A percentile compares a stretch with the other conserved stretches of the same genome.
phyloP scores from a whole-genome alignment of 2,329 filamentous ascomycete species.

The Penicillium janthinellum region DNA sequence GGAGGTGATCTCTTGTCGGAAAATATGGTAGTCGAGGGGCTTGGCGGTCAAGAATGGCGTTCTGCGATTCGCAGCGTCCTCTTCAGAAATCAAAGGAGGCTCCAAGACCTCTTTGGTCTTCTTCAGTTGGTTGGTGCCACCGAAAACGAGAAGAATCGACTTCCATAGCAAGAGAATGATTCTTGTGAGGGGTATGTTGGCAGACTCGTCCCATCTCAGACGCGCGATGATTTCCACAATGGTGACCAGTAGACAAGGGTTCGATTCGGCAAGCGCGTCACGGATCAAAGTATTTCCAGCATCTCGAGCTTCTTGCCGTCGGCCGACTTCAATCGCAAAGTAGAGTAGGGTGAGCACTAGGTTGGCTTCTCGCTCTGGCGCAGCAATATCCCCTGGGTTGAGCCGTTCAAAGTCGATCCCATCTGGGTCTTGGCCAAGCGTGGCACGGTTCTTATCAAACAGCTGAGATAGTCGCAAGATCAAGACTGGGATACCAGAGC shows the following conservation, averaged over 20 bases:
- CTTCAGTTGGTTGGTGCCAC: slow-evolving; percentile 72
- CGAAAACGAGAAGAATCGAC: slow-evolving; percentile 80
- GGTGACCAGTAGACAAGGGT: slow-evolving; percentile 70
- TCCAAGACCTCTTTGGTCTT: slow-evolving; percentile 71
- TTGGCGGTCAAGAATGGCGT: slow-evolving; percentile 88
- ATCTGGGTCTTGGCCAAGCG: slow-evolving; percentile 27
- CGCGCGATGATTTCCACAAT: slow-evolving; percentile 70
- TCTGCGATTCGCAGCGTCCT: slow-evolving; percentile 54
- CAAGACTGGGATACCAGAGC: slow-evolving; percentile 38
- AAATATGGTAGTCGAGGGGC: slow-evolving; percentile 92
- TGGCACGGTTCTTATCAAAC: slow-evolving; percentile 41
- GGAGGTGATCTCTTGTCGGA: slow-evolving; percentile 93
- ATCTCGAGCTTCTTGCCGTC: slow-evolving; percentile 37
- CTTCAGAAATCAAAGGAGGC: slow-evolving; percentile 52
- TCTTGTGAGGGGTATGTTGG: slow-evolving; percentile 61
- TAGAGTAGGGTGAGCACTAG: slow-evolving; percentile 48
- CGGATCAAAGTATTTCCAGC: slow-evolving; percentile 27
- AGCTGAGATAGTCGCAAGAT: slow-evolving; percentile 41
- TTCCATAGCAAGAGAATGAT: slow-evolving; percentile 91
- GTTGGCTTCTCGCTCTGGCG: slow-evolving; percentile 45
- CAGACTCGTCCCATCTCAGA: slow-evolving; percentile 67
- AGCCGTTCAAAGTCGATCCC: slow-evolving; percentile 35
- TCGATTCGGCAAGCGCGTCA: slow-evolving; percentile 54
- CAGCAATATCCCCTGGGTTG: slow-evolving; percentile 37
- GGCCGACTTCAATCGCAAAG: slow-evolving; percentile 44